Percentiles rank a stretch among this genome's conserved stretches.
Evolutionary conservation across 495 filamentous ascomycete species (phyloP).

Genomic region (Neurospora discreta): DNA sequence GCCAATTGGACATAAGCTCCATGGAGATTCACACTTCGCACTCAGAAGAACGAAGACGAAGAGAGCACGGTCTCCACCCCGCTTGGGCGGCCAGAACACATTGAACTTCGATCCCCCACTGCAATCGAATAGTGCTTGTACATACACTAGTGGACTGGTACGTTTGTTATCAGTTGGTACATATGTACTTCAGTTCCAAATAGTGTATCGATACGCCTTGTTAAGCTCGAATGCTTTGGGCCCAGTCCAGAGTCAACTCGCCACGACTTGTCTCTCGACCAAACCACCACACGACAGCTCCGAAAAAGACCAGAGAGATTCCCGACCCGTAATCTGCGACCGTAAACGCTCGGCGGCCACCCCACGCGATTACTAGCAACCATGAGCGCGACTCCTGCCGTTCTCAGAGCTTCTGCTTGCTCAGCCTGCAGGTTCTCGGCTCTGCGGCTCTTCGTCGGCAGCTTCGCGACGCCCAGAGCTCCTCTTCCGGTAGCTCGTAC

Average conservation of each 20-base stretch:
- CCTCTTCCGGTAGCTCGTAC: background rate
- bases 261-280: background rate
- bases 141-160: background rate
- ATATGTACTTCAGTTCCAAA: too few relatives aligned
- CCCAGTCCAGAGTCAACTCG: background rate
- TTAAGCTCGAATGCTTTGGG: background rate
- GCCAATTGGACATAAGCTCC: background rate
- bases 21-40: too few relatives aligned
- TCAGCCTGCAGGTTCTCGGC: constrained; percentile 16
- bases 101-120: background rate
- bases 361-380: background rate
- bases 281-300: background rate
- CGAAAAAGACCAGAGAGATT: background rate
- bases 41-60: background rate
- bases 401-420: constrained; percentile 15
- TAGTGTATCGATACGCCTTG: too few relatives aligned
- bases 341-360: background rate
- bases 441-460: constrained; percentile 14
- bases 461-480: constrained; percentile 2
- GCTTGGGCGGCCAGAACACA: background rate
- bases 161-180: background rate
- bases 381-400: constrained; percentile 10
- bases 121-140: background rate
- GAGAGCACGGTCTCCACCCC: background rate
- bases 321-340: background rate